These are phyloP conservation scores for Talaromyces sp. DNA, from an alignment of 2,329 filamentous ascomycete genomes.

Conservation along the genomic window DNA sequence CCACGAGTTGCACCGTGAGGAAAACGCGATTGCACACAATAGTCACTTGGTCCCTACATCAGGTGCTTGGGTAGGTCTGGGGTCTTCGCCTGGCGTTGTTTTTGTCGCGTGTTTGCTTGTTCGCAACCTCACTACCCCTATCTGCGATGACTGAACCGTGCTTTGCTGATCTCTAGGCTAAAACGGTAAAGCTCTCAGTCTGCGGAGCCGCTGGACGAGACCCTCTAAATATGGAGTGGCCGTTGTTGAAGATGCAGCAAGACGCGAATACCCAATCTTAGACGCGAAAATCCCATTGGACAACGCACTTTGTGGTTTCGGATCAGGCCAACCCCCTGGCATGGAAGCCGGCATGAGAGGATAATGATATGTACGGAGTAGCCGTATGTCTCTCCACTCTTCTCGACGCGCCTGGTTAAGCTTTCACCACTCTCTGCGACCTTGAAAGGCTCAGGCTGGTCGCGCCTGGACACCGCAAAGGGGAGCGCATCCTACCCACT, in stretches of 20 bases:
- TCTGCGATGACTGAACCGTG: background rate
- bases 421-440: background rate
- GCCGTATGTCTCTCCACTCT: background rate
- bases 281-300: background rate
- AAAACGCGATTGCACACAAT: background rate
- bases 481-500: background rate
- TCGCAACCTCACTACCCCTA: background rate
- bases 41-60: background rate
- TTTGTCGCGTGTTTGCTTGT: background rate
- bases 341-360: background rate
- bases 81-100: background rate
- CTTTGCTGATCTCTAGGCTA: background rate
- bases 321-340: background rate
- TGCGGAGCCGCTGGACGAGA: background rate
- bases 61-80: background rate
- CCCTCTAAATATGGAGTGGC: background rate
- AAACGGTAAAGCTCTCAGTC: background rate
- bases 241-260: background rate
- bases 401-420: background rate
- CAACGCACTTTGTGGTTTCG: background rate
- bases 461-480: background rate
- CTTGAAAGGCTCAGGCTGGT: background rate
- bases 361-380: background rate
- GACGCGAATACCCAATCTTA: background rate
- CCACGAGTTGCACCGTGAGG: background rate